Base-by-base conservation (phyloP, 2,329 filamentous ascomycete species). In the Calonectria pteridis region DNA sequence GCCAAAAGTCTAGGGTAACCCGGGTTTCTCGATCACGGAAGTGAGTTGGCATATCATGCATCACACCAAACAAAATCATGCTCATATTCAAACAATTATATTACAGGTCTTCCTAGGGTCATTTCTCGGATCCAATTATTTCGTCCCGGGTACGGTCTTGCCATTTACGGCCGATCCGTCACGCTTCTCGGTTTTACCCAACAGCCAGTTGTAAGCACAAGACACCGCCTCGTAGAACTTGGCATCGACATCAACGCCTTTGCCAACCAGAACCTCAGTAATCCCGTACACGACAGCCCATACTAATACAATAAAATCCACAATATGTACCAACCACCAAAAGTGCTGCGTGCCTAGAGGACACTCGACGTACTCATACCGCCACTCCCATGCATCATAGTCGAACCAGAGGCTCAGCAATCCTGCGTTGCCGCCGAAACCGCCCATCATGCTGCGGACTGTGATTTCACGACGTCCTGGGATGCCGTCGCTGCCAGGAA, bases 381-480 rank as follows among this genome's bases (percentile, higher is more conserved):
- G 89, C 97, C 97, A 99, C 82, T 94, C 91, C 88, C 91, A 93
- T 1, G 85, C 84, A 3, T 89, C 87, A 70, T 90, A 84, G 83
- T 98, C 95, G 81, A 96, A 98, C 96, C 96, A 99, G 0, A 94
- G 89, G 75, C 94, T 97, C 50, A 99, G 85, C 51, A 99, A 87
- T 0, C 95, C 97, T 0, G 95, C 95, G 82, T 98, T 97, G 26
- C 97, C 97, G n/a, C 92, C 93, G 84, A 94, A 99, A 71, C 94
- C 94, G 70, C 97, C 97, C 97, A 99, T 99, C 95, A 99, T 98
- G 84, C 95, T 98, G 73, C 96, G 92, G 2, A 99, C 94, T 0
- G 97, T 99, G 76, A 98, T 92, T 85, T 99, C 97, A 33, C 96
- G 89, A 7, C 98, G 87, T 0, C 93, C 93, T 0, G 93, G 91